phyloP scores from a whole-genome alignment of 1,139 yeast genomes.

The Torulaspora globosa region DNA sequence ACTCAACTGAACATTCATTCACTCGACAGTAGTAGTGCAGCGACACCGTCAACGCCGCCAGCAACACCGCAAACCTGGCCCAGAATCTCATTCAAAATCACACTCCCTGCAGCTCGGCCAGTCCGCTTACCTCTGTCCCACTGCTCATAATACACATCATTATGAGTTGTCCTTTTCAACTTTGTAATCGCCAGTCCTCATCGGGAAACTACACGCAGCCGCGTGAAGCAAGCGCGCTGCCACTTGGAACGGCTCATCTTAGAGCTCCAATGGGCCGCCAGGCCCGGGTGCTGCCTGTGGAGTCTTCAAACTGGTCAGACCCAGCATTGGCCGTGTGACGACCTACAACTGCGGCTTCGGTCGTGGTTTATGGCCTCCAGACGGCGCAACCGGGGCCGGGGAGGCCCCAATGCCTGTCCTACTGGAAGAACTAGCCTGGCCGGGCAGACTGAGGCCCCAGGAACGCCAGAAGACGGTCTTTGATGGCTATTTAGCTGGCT shows the following conservation, averaged over 20 bases:
- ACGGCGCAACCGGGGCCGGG: too few species aligned
- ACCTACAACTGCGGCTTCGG: too few species aligned
- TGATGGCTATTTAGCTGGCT: background rate
- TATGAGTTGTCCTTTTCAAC: slow-evolving; percentile 2
- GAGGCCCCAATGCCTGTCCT: too few species aligned
- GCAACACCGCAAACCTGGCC: slow-evolving; percentile 14
- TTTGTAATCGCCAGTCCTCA: slow-evolving; percentile 6
- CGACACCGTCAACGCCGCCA: slow-evolving; percentile 16
- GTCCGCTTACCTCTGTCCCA: background rate
- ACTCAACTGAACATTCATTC: slow-evolving; percentile 17
- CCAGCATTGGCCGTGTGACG: too few species aligned
- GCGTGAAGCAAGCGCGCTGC: background rate
- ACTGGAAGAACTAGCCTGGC: too few species aligned
- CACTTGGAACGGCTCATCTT: too few species aligned
- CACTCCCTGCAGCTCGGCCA: background rate
- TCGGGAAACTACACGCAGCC: slow-evolving; percentile 1
- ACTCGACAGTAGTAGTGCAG: slow-evolving; percentile 23
- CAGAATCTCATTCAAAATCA: slow-evolving; percentile 15
- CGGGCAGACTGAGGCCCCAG: too few species aligned
- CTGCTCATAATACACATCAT: background rate
- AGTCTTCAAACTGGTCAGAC: too few species aligned
- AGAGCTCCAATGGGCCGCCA: too few species aligned
- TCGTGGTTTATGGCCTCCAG: too few species aligned
- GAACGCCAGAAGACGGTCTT: background rate
- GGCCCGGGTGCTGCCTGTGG: too few species aligned